Percentiles rank a stretch among this genome's conserved stretches.
phyloP scores from a whole-genome alignment of 2,329 filamentous ascomycete species.

The Thelonectria rubi region DNA sequence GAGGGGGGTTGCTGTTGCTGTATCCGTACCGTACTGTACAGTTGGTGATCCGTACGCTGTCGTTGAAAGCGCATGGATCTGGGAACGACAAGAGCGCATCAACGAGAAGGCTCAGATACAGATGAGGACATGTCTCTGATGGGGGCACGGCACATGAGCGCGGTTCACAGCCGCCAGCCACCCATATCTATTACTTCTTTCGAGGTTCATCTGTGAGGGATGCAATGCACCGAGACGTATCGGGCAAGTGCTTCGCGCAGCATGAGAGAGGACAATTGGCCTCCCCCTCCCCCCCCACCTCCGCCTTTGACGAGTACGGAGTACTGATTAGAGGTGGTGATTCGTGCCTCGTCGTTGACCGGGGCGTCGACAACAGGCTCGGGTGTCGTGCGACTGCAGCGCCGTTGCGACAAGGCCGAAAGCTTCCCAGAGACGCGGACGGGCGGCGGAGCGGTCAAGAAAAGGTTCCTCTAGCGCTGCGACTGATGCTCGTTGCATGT shows the following conservation, averaged over 20 bases:
- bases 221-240: slow-evolving; percentile 10
- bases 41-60: slow-evolving; percentile 3
- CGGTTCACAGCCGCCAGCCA: slow-evolving; percentile 29
- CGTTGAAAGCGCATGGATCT: slow-evolving; percentile 19
- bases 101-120: slow-evolving; percentile 13
- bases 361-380: slow-evolving; percentile 25
- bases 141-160: slow-evolving; percentile 12
- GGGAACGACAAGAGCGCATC: slow-evolving; percentile 3
- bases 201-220: slow-evolving; percentile 4
- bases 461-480: slow-evolving; percentile 4
- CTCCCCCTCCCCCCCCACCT: neutral
- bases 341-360: slow-evolving; percentile 36
- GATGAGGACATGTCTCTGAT: neutral
- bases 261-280: neutral
- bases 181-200: slow-evolving; percentile 1
- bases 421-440: neutral
- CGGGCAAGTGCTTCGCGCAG: slow-evolving; percentile 10
- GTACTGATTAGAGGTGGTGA: slow-evolving; percentile 25
- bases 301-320: neutral
- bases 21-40: slow-evolving; percentile 10
- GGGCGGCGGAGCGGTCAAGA: slow-evolving; percentile 9
- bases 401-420: slow-evolving; percentile 36
- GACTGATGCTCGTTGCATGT: neutral
- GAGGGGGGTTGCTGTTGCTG: slow-evolving; percentile 12
- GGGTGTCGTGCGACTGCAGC: slow-evolving; percentile 38